Evolutionary conservation across 1,284 basidiomycete species (phyloP), one percentile per base, ranked within the genome.

Genomic region (Ustilago xerochloae): DNA sequence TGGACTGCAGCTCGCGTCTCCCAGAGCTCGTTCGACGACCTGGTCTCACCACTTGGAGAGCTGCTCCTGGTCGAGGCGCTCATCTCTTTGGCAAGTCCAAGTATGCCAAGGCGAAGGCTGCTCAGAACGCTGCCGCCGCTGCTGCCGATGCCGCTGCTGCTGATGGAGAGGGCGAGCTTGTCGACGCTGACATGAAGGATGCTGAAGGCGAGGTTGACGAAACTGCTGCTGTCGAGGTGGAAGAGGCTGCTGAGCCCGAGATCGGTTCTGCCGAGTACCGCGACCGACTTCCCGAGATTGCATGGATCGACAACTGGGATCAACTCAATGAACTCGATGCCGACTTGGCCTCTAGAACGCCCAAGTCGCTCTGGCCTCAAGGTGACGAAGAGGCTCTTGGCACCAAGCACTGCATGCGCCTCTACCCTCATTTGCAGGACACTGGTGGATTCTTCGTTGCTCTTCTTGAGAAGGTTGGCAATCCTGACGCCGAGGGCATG

Each of bases 381-480:
- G 82, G 81, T 30, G 80, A 81, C 43, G 82, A 83, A 60, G 77
- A 72, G 32, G 56, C 67, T 28, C 64, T 81, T 16, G 69, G 75
- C 22, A 51, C 80, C 6, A 65, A 80, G 55, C 70, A 75, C 60
- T 83, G 81, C 59, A 81, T 83, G 73, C 71, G 81, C 38, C 73
- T 84, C 43, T 93, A 97, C 81, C 95, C 97, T 3, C 95, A 99
- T 84, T 86, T 97, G 43, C 96, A 99, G 86, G 92, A 99, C 84
- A 94, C 95, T 0, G 97, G 97, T 12, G 97, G 94, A 0, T 99
- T 99, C 87, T 99, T 97, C 81, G 91, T 99, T 26, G 93, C 94
- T 16, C 91, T 97, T 0, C 86, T 99, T 33, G 89, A 94, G 79
- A 88, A 87, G 79, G 67, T 72, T 4, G 75, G 73, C 41, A 67